These are phyloP conservation scores for Xylogone sp. DNA, from an alignment of 2,329 filamentous ascomycete genomes.

Conservation along the genomic window DNA sequence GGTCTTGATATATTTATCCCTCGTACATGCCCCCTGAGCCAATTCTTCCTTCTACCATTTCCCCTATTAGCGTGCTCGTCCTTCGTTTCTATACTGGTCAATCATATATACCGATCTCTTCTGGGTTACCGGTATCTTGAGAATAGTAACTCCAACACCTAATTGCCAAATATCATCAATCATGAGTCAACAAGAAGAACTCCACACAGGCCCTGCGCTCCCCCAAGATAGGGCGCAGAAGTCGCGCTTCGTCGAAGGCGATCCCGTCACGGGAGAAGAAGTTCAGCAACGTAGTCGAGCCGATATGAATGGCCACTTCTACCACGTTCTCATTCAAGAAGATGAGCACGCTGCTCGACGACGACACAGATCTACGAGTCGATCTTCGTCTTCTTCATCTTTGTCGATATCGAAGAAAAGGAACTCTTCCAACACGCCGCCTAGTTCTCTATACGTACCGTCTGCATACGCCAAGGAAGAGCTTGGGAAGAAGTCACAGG, in stretches of 20 bases:
- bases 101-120: too few relatives aligned
- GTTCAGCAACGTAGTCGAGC: not conserved
- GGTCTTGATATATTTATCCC: not conserved
- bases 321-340: not conserved
- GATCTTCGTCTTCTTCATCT: not conserved
- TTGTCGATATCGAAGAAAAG: not conserved
- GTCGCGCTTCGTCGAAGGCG: not conserved
- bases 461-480: not conserved
- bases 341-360: not conserved
- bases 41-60: too few relatives aligned
- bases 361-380: not conserved
- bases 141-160: too few relatives aligned
- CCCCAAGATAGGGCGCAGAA: not conserved
- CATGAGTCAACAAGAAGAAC: not conserved
- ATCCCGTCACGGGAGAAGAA: not conserved
- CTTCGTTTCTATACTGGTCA: too few relatives aligned
- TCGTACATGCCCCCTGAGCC: not conserved
- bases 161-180: not conserved
- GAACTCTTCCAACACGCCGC: too few relatives aligned
- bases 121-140: too few relatives aligned
- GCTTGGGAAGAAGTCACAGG: not conserved
- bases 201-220: not conserved
- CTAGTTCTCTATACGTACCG: not conserved
- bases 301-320: not conserved
- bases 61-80: too few relatives aligned